Base-by-base conservation (phyloP, 140 eudicot species). In the Senecio squalidus region DNA sequence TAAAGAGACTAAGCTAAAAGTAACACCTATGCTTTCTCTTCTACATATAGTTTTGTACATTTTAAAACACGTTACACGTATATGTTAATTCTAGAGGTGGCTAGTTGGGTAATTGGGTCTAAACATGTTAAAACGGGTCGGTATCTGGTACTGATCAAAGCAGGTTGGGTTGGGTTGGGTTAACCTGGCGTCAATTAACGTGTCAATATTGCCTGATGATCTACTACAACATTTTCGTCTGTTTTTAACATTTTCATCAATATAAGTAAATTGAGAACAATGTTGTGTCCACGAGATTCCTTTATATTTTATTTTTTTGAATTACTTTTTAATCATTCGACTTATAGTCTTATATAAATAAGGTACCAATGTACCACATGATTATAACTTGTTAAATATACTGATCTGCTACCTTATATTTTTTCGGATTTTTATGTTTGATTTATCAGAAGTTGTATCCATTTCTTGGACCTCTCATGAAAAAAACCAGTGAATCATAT, bases 401-500 rank as follows among this genome's bases (percentile, higher is more conserved):
- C 7, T 48, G 29, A 23, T 48, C 18, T 3, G 6, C 55, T 48
- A 16, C 18, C 18, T 23, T 48, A 40, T 5, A 4, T 9, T 18
- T 51, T 28, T 67, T 67, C 18, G 23, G 62, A n/a, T 61, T 55
- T 72, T 67, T 14, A 11, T 51, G 38, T 70, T 29, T 29, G 36
- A 28, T 28, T 51, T 38, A 77, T 77, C 89, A 92, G 98, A 84
- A 84, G 64, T 48, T 92, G 83, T 82, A 84, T 58, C 88, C 95
- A 2, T 91, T 87, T 72, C 98, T 91, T 69, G 98, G 96, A 72
- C 98, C 98, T 26, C 96, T 91, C 39, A 58, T 83, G 68, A 78
- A 80, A 62, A 86, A 81, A 84, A 83, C 92, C 49, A 79, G 98
- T 55, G 98, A 92, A 76, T 82, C 81, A 55, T 80, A 71, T 66